These are phyloP conservation scores for Catenaria anguillulae DNA, from an alignment of 371 early-diverging fungal genomes.

Conservation along the genomic window DNA sequence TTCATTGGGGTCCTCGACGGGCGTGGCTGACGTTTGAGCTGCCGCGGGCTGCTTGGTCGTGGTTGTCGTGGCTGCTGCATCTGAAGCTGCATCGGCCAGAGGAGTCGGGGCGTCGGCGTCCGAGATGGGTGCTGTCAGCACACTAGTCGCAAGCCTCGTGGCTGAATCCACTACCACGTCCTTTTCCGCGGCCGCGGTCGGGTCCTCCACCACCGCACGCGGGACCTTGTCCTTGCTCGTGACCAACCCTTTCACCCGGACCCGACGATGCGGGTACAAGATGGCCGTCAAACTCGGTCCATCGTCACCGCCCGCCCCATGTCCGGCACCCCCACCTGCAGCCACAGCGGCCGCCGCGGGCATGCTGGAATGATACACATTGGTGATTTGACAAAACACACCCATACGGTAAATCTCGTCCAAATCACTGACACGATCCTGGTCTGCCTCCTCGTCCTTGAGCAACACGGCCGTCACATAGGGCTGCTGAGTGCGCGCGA, in stretches of 20 bases:
- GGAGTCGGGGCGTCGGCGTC: neutral
- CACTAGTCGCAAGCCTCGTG: neutral
- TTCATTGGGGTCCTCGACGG: conserved; percentile 44
- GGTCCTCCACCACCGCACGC: conserved; percentile 5
- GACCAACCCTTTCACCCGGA: conserved; percentile 53
- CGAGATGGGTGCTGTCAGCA: neutral
- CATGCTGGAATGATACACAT: conserved; percentile 74
- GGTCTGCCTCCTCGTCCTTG: conserved; percentile 70
- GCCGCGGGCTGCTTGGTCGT: too few species aligned
- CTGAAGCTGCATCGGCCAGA: too few species aligned
- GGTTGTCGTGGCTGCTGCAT: neutral
- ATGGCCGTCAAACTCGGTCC: conserved; percentile 74
- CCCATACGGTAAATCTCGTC: conserved; percentile 76
- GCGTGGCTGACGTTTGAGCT: neutral
- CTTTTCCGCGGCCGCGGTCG: conserved; percentile 6
- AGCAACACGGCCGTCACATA: conserved; percentile 87
- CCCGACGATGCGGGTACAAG: conserved; percentile 83
- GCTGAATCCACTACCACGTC: neutral
- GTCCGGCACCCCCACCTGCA: too few species aligned
- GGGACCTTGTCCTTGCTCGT: neutral
- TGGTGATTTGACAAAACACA: conserved; percentile 94
- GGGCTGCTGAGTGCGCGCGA: conserved; percentile 77
- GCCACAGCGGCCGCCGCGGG: neutral
- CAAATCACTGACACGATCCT: conserved; percentile 58
- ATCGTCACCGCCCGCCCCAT: conserved; percentile 48